Evolutionary conservation across 2,329 filamentous ascomycete species (phyloP), one percentile per base, ranked within the genome.

Genomic region (Zymoseptoria brevis): DNA sequence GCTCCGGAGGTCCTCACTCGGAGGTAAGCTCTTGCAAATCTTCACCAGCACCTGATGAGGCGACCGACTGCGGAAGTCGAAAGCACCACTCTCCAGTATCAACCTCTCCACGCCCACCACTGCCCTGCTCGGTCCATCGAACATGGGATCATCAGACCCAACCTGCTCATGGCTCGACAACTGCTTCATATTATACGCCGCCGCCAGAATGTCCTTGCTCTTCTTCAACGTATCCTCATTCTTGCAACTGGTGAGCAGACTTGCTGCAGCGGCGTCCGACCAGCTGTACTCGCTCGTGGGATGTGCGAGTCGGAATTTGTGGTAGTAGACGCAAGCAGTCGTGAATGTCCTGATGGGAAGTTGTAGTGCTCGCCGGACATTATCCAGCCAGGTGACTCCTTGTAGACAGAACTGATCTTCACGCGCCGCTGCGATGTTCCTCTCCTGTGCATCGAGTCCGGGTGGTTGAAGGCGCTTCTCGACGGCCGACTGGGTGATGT

Each of bases 151-250:
- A 73, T 97, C 93, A 3, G 89, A 83, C 19, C 87, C 87, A 45
- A 87, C 72, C 73, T 88, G 75, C 75, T 90, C 81, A 74, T 88
- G 73, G 75, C 87, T 60, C 8, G 64, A 66, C 68, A 83, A 71
- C 75, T 79, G 83, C 75, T 91, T 94, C 45, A 96, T 77, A 70
- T 96, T 96, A 75, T 93, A 90, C 22, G 90, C 87, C 0, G 92
- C 91, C 60, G 90, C 95, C 16, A 97, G 80, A 62, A 99, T 95
- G 64, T 99, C 94, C 59, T 84, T 86, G 3, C 90, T 96, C 78
- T 97, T 97, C 77, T 99, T 99, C 66, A 96, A 83, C 0, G 94
- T 99, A 74, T 99, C 94, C 75, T 99, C 94, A 52, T 95, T 91
- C 77, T 99, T 99, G 80, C 93, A 97, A 2, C 92, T 92, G 2